A percentile compares a stretch with the other conserved stretches of the same genome.
Evolutionary conservation across 2,329 filamentous ascomycete genomes (phyloP).

Genomic region (Ophidiomyces ophidiicola): DNA sequence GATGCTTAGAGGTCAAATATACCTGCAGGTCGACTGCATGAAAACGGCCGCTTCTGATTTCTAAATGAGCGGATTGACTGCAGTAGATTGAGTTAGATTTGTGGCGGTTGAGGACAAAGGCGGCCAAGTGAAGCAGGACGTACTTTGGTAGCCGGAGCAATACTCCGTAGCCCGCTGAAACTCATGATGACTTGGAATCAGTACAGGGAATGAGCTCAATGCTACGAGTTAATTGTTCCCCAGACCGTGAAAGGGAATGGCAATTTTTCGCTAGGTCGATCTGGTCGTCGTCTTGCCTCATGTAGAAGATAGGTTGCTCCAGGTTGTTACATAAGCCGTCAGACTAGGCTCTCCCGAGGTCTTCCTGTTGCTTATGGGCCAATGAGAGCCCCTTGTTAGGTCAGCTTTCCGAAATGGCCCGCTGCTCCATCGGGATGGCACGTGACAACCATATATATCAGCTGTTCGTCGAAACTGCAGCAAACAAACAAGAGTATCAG

Average conservation of each 20-base stretch:
- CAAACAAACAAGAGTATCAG: too few relatives aligned
- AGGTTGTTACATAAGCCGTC: constrained; percentile 27
- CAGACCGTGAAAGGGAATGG: constrained; percentile 6
- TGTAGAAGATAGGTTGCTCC: constrained; percentile 7
- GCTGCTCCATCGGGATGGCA: constrained; percentile 16
- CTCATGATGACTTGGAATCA: constrained; percentile 33
- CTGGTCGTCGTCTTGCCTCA: constrained; percentile 8
- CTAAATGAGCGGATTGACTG: constrained; percentile 54
- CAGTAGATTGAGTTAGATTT: constrained; percentile 19
- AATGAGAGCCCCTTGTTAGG: constrained; percentile 25
- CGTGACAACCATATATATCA: constrained; percentile 5
- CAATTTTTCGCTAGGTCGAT: neutral
- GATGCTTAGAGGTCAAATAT: constrained; percentile 22
- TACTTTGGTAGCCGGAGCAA: constrained; percentile 39
- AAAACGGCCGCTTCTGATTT: constrained; percentile 65
- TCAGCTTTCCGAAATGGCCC: constrained; percentile 27
- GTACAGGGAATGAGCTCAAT: constrained; percentile 5
- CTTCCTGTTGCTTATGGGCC: constrained; percentile 23
- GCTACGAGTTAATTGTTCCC: constrained; percentile 12
- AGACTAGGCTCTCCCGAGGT: constrained; percentile 22
- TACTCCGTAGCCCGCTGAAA: constrained; percentile 39
- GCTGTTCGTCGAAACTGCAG: too few relatives aligned
- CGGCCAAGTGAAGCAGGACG: constrained; percentile 18
- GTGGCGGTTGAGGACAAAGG: constrained; percentile 6
- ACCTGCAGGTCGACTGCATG: constrained; percentile 71